phyloP scores from a whole-genome alignment of 2,329 filamentous ascomycete genomes.

The Hymenoscyphus occultus region DNA sequence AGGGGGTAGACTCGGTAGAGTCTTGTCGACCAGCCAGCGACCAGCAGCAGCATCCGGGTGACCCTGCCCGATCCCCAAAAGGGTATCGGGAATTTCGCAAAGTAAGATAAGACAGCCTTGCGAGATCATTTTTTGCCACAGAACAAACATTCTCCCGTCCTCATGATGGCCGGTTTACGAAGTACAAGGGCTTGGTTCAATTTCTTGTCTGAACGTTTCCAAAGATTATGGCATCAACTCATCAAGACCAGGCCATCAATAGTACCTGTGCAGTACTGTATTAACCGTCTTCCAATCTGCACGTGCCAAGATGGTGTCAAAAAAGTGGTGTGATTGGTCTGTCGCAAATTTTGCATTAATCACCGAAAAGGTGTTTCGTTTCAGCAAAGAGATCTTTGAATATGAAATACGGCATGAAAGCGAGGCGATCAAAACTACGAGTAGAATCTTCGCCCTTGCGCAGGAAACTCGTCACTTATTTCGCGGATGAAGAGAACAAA shows the following conservation, averaged over 20 bases:
- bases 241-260: constrained; percentile 7
- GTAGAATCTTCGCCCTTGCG: too few species aligned
- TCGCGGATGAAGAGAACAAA: too few species aligned
- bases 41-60: constrained; percentile 13
- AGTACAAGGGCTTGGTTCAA: too few species aligned
- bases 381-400: not conserved
- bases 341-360: constrained; percentile 2
- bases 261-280: too few species aligned
- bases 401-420: not conserved
- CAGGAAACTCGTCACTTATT: too few species aligned
- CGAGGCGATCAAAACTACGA: too few species aligned
- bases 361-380: constrained; percentile 1
- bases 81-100: constrained; percentile 26
- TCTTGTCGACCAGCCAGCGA: constrained; percentile 25
- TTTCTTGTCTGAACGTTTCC: too few species aligned
- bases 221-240: constrained; percentile 11
- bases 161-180: not conserved
- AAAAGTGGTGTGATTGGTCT: not conserved
- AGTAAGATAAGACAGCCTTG: constrained; percentile 20
- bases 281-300: not conserved
- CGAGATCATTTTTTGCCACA: not conserved
- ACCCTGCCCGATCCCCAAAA: constrained; percentile 17
- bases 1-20: too few species aligned
- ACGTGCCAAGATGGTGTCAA: not conserved
- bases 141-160: not conserved